Evolutionary conservation across 2,329 filamentous ascomycete genomes (phyloP).

Genomic region (Sporothrix pseudoabietina): DNA sequence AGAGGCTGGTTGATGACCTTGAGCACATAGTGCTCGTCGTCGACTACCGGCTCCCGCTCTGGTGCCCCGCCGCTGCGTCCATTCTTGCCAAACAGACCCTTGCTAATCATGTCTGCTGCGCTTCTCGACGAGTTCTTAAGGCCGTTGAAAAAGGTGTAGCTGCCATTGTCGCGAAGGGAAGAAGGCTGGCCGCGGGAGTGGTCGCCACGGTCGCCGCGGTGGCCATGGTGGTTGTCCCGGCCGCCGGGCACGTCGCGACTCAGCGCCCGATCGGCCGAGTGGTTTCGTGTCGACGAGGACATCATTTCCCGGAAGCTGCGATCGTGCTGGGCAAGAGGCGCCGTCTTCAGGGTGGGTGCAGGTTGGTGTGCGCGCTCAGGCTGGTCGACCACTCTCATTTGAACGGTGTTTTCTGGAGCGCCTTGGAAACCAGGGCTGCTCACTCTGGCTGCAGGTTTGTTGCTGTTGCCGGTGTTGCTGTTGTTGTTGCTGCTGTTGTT

Average conservation of each 20-base stretch:
- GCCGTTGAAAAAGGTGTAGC: constrained; percentile 68
- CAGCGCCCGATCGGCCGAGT: constrained; percentile 68
- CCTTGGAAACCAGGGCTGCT: constrained; percentile 35
- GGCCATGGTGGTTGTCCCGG: constrained; percentile 43
- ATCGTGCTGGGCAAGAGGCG: constrained; percentile 64
- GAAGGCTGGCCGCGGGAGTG: constrained; percentile 53
- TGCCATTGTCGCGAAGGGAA: constrained; percentile 63
- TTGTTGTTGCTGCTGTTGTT: constrained; percentile 4
- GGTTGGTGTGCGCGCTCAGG: constrained; percentile 43
- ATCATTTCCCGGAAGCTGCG: constrained; percentile 70
- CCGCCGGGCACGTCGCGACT: constrained; percentile 49
- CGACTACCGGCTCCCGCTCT: constrained; percentile 66
- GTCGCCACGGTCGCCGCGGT: constrained; percentile 21
- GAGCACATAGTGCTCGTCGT: constrained; percentile 81
- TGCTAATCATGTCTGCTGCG: constrained; percentile 79
- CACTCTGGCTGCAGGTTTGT: background rate
- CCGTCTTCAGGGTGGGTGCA: constrained; percentile 58
- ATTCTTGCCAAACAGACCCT: constrained; percentile 79
- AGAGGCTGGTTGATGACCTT: constrained; percentile 85
- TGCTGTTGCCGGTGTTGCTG: constrained; percentile 24
- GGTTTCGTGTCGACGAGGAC: constrained; percentile 65
- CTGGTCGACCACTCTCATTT: constrained; percentile 38
- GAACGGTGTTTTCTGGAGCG: constrained; percentile 27
- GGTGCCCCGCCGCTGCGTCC: constrained; percentile 69
- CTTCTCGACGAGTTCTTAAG: constrained; percentile 72